Percentiles rank a stretch among this genome's conserved stretches.
Conservation (phyloP, 805 yeast genomes). For the Candida tibetensis region DNA sequence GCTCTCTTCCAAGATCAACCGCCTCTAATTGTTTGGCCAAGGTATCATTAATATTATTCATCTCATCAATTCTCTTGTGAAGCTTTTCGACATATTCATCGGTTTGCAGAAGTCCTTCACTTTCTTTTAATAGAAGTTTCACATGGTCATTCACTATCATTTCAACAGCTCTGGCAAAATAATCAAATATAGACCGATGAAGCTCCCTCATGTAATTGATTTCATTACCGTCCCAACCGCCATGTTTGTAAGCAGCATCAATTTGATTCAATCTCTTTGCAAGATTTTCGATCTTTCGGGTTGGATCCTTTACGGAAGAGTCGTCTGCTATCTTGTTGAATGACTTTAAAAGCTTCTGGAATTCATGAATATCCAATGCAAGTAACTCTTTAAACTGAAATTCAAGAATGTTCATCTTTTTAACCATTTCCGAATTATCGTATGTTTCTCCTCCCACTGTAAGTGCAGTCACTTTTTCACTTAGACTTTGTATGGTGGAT, state of each 20-base stretch:
- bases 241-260: constrained; percentile 6
- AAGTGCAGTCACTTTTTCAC: constrained; percentile 35
- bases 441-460: constrained; percentile 15
- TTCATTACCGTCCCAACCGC: constrained; percentile 17
- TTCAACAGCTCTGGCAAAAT: constrained; percentile 58
- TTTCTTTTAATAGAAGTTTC: constrained; percentile 35
- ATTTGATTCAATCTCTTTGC: constrained; percentile 23
- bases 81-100: constrained; percentile 22
- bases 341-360: constrained; percentile 48
- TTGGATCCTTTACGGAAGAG: constrained; percentile 57
- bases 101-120: constrained; percentile 18
- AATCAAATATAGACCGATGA: constrained; percentile 48
- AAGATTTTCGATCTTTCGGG: constrained; percentile 44
- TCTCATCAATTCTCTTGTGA: constrained; percentile 25
- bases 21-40: constrained; percentile 15
- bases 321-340: constrained; percentile 58
- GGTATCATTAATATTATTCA: constrained; percentile 21
- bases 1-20: constrained; percentile 6
- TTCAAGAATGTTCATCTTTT: constrained; percentile 30
- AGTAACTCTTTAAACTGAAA: constrained; percentile 43
- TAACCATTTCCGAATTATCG: constrained; percentile 6
- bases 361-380: constrained; percentile 42
- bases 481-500: constrained; percentile 34
- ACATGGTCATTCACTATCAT: constrained; percentile 59
- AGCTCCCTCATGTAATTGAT: constrained; percentile 26